Percentiles rank a stretch among this genome's conserved stretches.
Evolutionary conservation across 495 filamentous ascomycete species (phyloP).

Genomic region (Penicillium odoratum): DNA sequence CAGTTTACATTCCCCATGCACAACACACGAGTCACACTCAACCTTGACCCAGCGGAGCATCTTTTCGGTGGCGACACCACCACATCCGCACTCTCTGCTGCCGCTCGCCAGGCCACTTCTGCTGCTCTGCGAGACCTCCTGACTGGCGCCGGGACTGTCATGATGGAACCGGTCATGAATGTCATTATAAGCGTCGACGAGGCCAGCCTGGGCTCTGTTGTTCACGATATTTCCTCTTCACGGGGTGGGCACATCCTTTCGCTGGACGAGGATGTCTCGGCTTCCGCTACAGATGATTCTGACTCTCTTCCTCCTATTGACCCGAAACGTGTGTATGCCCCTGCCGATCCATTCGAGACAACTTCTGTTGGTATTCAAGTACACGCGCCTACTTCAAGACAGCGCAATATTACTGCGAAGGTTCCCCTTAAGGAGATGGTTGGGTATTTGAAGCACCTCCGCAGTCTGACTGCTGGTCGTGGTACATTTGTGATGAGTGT

Average conservation of each 20-base stretch:
- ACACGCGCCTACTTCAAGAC: slow-evolving; percentile 32
- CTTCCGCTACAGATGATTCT: slow-evolving; percentile 28
- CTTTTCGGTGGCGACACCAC: slow-evolving; percentile 67
- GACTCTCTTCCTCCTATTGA: slow-evolving; percentile 55
- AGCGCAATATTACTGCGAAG: slow-evolving; percentile 70
- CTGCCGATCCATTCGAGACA: slow-evolving; percentile 78
- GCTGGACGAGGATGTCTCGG: slow-evolving; percentile 61
- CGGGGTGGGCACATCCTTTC: slow-evolving; percentile 85
- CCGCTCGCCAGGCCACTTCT: slow-evolving; percentile 70
- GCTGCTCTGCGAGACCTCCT: slow-evolving; percentile 58
- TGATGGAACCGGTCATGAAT: slow-evolving; percentile 93
- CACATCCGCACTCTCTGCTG: slow-evolving; percentile 72
- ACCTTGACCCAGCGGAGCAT: slow-evolving; percentile 63
- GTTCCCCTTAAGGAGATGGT: slow-evolving; percentile 97
- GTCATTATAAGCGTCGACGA: slow-evolving; percentile 84
- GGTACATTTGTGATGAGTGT: slow-evolving; percentile 92
- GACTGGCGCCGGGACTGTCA: slow-evolving; percentile 44
- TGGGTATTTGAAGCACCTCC: slow-evolving; percentile 86
- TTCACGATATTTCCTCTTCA: slow-evolving; percentile 80
- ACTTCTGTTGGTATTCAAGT: slow-evolving; percentile 26
- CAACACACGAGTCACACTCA: slow-evolving; percentile 64
- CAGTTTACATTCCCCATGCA: slow-evolving; percentile 74
- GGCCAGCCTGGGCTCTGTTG: slow-evolving; percentile 75
- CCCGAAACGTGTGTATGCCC: slow-evolving; percentile 72
- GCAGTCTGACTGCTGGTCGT: slow-evolving; percentile 83